Evolutionary conservation across 1,284 basidiomycete genomes (phyloP).

Genomic region (Bjerkandera adusta): DNA sequence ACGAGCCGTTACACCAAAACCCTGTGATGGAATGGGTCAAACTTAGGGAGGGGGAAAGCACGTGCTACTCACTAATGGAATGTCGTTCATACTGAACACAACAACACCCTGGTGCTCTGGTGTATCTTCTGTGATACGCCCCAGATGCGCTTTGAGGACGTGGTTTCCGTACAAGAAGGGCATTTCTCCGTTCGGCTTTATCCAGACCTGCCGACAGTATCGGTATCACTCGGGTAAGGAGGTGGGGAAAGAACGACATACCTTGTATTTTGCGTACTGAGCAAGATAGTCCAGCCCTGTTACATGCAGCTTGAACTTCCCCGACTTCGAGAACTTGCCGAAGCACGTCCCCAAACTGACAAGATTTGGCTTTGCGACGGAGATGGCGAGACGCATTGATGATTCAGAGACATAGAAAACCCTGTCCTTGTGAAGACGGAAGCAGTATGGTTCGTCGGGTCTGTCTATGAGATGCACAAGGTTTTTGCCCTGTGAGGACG

Average conservation of each 20-base stretch:
- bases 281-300: constrained; percentile 92
- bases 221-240: neutral
- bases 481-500: constrained; percentile 74
- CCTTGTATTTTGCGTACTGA: constrained; percentile 98
- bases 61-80: constrained; percentile 71
- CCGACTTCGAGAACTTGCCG: constrained; percentile 96
- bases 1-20: constrained; percentile 96
- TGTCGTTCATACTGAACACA: constrained; percentile 93
- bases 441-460: constrained; percentile 85
- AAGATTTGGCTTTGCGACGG: constrained; percentile 90
- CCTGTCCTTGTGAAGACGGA: constrained; percentile 86
- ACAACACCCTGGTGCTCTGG: constrained; percentile 99
- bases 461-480: constrained; percentile 87
- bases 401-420: constrained; percentile 95
- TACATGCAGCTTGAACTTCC: constrained; percentile 97
- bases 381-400: constrained; percentile 91
- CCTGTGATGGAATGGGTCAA: constrained; percentile 46
- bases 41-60: neutral
- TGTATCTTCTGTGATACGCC: constrained; percentile 98
- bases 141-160: constrained; percentile 97
- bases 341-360: constrained; percentile 95
- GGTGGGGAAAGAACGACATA: constrained; percentile 31
- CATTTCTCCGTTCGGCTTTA: constrained; percentile 99
- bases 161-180: constrained; percentile 99
- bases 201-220: constrained; percentile 77